Conservation (phyloP, 2,329 filamentous ascomycete species). For the Claviceps sp. region DNA sequence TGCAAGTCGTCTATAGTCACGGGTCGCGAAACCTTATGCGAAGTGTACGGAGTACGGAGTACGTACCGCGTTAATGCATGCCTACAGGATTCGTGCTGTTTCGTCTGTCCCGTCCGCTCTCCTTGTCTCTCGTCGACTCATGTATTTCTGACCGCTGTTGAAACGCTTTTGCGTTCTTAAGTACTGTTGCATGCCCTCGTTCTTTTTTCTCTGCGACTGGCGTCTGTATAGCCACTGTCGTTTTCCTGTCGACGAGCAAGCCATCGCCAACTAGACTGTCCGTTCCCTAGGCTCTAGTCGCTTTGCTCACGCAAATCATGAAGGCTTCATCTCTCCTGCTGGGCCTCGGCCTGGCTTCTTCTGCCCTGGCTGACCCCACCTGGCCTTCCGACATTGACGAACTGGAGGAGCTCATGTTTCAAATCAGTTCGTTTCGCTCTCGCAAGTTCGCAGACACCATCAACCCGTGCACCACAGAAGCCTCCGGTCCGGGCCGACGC, state of each 20-base stretch:
- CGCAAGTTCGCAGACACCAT: conserved; percentile 43
- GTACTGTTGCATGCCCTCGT: neutral
- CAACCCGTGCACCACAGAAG: conserved; percentile 41
- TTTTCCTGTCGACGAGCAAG: neutral
- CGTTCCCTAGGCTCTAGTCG: neutral
- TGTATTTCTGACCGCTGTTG: neutral
- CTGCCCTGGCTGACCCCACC: conserved; percentile 34
- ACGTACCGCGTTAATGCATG: neutral
- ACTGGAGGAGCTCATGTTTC: conserved; percentile 50
- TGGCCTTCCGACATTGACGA: conserved; percentile 49
- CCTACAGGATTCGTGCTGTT: neutral
- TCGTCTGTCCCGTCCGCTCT: neutral
- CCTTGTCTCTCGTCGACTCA: neutral
- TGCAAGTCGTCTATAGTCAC: neutral
- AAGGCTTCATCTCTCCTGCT: conserved; percentile 14
- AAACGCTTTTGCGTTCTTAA: neutral
- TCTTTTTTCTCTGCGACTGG: neutral
- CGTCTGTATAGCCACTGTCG: neutral
- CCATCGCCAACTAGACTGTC: neutral
- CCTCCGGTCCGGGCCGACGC: conserved; percentile 38
- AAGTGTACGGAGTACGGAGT: neutral
- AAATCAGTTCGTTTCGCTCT: conserved; percentile 39
- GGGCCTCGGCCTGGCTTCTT: conserved; percentile 22
- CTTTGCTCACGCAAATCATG: conserved; percentile 8
- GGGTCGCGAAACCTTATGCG: neutral